Base-by-base conservation (phyloP, 805 yeast genomes). In the Wickerhamomyces queroliae region DNA sequence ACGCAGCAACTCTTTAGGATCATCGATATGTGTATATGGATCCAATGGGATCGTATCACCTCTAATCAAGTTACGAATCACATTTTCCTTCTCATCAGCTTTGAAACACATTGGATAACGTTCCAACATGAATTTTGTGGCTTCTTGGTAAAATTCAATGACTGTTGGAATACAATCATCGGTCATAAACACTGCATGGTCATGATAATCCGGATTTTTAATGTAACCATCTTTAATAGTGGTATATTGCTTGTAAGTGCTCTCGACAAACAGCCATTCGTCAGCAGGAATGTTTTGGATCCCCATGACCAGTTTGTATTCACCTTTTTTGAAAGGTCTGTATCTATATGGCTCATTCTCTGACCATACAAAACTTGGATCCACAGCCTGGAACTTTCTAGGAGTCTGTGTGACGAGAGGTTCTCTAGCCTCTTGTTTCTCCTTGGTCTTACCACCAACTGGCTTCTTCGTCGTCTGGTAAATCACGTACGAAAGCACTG, bases 281-380 rank as follows among this genome's bases (percentile, higher is more conserved):
- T 70, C 67, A 2, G 78, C 56, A 26, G 65, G 58, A 31, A 69
- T 51, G 52, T 69, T 64, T 43, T 69, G 63, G 37, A 81, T 67
- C 1, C 81, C 83, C 82, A 83, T 74, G 3, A 82, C 80, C 58
- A 83, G 59, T 44, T 69, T 72, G 49, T 80, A 78, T 35, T 64
- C 72, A 13, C 76, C 81, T 34, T 74, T 67, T 52, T 76, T 78
- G 63, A 79, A 82, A 1, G 87, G 88, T 35, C 78, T 61, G 46
- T 68, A 75, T 17, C 63, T 63, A 33, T 58, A 52, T 0, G 82
- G 82, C 33, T 63, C 56, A 7, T 59, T 56, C 4, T 47, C 44
- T 12, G 57, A 41, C 78, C 81, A 79, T 16, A 69, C 52, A 43
- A 73, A 71, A 39, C 56, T 56, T 3, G 57, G 42, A 18, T 46